Evolutionary conservation across 495 filamentous ascomycete genomes (phyloP).

Genomic region (Trichoderma orchidacearum): DNA sequence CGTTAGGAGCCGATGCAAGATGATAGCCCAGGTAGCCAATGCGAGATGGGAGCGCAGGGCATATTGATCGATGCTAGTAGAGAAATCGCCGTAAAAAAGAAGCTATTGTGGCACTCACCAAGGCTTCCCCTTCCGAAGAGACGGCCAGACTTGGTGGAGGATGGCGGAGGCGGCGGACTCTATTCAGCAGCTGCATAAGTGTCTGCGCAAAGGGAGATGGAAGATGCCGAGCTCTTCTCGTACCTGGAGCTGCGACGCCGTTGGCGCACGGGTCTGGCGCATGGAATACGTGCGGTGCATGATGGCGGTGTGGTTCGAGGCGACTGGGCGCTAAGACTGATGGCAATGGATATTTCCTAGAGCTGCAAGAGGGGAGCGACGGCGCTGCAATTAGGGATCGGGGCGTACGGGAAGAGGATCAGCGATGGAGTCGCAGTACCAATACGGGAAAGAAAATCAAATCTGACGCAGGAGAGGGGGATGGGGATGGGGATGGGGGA

Average conservation of each 20-base stretch:
- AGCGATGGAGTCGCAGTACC: not conserved
- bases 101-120: constrained; percentile 36
- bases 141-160: constrained; percentile 76
- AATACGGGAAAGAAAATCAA: not conserved
- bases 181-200: constrained; percentile 29
- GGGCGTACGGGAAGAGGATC: not conserved
- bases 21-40: too few relatives aligned
- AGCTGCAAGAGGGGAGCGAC: not conserved
- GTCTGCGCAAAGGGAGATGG: too few relatives aligned
- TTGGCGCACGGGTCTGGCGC: constrained; percentile 90
- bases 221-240: not conserved
- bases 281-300: constrained; percentile 99
- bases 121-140: constrained; percentile 77
- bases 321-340: not conserved
- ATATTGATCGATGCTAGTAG: not conserved
- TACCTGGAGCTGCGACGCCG: constrained; percentile 42
- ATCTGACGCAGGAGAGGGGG: not conserved
- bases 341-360: not conserved
- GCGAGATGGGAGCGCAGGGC: not conserved
- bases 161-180: constrained; percentile 86
- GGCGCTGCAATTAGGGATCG: not conserved
- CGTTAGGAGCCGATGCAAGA: too few relatives aligned
- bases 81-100: not conserved
- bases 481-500: too few relatives aligned
- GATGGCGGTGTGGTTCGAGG: constrained; percentile 7